Percentiles rank a stretch among this genome's conserved stretches.
Conservation (phyloP, 1,284 basidiomycete species). For the Sutorius eximius region DNA sequence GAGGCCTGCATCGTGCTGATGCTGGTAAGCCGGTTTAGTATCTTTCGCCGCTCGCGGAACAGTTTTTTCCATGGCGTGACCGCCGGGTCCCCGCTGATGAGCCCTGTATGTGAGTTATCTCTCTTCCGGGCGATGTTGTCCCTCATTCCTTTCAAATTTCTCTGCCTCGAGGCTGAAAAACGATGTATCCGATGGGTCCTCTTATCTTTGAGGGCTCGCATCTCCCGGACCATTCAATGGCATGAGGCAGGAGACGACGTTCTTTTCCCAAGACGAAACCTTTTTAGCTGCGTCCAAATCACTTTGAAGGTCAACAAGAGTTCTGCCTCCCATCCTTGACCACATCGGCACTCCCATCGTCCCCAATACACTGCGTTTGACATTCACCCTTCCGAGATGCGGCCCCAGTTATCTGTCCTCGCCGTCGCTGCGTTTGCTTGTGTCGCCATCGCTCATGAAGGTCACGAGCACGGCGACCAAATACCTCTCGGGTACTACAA, state of each 20-base stretch:
- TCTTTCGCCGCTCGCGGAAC: neutral
- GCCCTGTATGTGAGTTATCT: conserved; percentile 5
- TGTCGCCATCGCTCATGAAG: conserved; percentile 37
- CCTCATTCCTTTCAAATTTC: neutral
- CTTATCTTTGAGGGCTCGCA: conserved; percentile 18
- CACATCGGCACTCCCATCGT: neutral
- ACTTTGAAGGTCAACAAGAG: conserved; percentile 2
- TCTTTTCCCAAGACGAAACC: conserved; percentile 27
- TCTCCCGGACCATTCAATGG: conserved; percentile 8
- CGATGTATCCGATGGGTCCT: neutral
- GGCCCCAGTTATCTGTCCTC: conserved; percentile 18
- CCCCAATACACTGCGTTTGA: neutral
- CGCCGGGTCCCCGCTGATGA: conserved; percentile 3
- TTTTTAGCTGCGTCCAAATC: conserved; percentile 18
- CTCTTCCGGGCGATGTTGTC: neutral
- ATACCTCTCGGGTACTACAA: conserved; percentile 64
- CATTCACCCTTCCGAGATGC: conserved; percentile 31
- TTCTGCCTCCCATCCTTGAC: neutral
- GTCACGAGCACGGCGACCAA: conserved; percentile 49
- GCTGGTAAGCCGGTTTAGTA: conserved; percentile 1
- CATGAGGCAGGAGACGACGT: conserved; percentile 13
- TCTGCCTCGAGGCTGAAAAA: conserved; percentile 32
- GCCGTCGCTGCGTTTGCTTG: conserved; percentile 20
- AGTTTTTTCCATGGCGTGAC: conserved; percentile 13
- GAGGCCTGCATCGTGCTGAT: conserved; percentile 34